Conservation (phyloP, 2,329 filamentous ascomycete species). For the Sarocladium brachiariae region DNA sequence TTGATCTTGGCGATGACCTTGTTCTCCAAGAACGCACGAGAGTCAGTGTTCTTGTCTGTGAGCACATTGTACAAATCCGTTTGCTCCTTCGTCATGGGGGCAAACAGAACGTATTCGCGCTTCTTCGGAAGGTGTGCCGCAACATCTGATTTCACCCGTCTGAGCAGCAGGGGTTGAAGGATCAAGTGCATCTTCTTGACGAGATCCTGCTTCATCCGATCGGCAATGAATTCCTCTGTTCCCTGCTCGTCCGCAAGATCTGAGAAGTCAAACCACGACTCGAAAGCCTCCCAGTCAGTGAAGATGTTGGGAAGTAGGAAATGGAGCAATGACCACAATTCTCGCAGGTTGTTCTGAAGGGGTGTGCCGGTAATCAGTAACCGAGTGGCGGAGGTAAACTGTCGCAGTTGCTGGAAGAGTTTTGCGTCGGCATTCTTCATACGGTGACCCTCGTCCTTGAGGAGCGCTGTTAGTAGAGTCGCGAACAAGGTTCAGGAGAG, state of each 20-base stretch:
- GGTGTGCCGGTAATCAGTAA: constrained; percentile 93
- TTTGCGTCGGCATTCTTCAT: constrained; percentile 96
- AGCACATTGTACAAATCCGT: constrained; percentile 76
- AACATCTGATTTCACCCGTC: constrained; percentile 88
- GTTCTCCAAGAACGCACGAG: constrained; percentile 72
- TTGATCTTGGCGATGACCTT: constrained; percentile 64
- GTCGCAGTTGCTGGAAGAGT: constrained; percentile 79
- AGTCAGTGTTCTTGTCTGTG: constrained; percentile 49
- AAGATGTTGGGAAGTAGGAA: constrained; percentile 92
- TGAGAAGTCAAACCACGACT: constrained; percentile 95
- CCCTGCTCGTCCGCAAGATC: constrained; percentile 78
- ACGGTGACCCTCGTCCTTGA: constrained; percentile 84
- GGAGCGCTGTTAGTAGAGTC: too few species aligned
- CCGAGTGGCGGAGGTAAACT: constrained; percentile 83
- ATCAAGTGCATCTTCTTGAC: constrained; percentile 82
- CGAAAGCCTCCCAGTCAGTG: constrained; percentile 85
- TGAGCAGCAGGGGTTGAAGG: constrained; percentile 80
- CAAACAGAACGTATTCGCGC: constrained; percentile 91
- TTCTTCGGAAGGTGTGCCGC: constrained; percentile 90
- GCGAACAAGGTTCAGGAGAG: too few species aligned
- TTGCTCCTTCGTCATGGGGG: constrained; percentile 84
- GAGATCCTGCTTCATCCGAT: constrained; percentile 52
- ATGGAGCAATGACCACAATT: constrained; percentile 90
- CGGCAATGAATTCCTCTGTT: constrained; percentile 70
- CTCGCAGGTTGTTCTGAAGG: constrained; percentile 89